A percentile compares a stretch with the other conserved stretches of the same genome.
Conservation (phyloP, 495 filamentous ascomycete genomes). For the Lasiosphaeria miniovina region DNA sequence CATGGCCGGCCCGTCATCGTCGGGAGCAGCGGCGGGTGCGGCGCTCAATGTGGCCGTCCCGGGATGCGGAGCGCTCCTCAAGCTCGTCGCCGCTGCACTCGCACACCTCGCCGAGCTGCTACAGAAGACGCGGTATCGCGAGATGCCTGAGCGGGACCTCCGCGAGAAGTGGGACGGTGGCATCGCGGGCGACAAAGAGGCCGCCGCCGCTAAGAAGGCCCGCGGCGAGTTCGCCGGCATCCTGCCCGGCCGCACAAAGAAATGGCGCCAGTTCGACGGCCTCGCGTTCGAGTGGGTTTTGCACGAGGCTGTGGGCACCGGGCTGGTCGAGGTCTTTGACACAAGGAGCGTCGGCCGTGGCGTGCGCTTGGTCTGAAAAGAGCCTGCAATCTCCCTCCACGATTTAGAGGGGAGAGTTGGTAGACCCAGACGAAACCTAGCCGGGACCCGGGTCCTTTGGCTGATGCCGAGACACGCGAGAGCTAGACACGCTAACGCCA, state of each 20-base stretch:
- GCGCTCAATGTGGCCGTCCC: slow-evolving; percentile 66
- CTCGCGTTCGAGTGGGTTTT: slow-evolving; percentile 75
- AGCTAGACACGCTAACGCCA: too few relatives aligned
- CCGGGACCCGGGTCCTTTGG: too few relatives aligned
- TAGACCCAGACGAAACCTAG: too few relatives aligned
- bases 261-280: slow-evolving; percentile 79
- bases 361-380: slow-evolving; percentile 43
- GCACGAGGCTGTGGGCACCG: slow-evolving; percentile 73
- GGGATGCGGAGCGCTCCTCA: slow-evolving; percentile 68
- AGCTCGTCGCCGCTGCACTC: slow-evolving; percentile 64
- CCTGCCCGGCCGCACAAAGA: slow-evolving; percentile 72
- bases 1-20: neutral
- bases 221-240: slow-evolving; percentile 68
- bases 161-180: slow-evolving; percentile 82
- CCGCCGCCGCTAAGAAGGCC: slow-evolving; percentile 56
- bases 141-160: slow-evolving; percentile 64
- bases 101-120: slow-evolving; percentile 64
- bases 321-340: slow-evolving; percentile 80
- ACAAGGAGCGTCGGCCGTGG: slow-evolving; percentile 78
- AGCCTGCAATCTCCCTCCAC: neutral
- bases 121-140: slow-evolving; percentile 58
- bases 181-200: slow-evolving; percentile 52
- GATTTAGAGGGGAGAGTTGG: neutral
- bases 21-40: slow-evolving; percentile 26
- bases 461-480: too few relatives aligned